These are phyloP conservation scores for Raffaelea arxii DNA, from an alignment of 2,329 filamentous ascomycete species.

Conservation along the genomic window DNA sequence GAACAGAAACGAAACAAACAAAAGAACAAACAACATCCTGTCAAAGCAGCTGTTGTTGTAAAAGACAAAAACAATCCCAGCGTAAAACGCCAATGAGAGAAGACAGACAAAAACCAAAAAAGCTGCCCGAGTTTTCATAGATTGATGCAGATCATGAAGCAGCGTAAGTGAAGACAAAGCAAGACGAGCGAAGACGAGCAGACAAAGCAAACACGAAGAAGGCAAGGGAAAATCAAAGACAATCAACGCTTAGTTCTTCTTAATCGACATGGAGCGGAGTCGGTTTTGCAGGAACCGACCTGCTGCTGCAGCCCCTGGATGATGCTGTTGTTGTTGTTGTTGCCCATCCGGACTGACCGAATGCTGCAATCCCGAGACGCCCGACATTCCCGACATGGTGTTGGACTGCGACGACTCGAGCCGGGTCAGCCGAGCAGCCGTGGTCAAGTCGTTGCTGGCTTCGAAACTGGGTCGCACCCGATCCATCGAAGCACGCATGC, in stretches of 20 bases:
- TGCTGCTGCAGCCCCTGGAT: conserved; percentile 1
- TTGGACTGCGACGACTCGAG: conserved; percentile 65
- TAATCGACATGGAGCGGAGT: conserved; percentile 19
- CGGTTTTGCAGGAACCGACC: conserved; percentile 14
- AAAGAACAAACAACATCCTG: conserved; percentile 19
- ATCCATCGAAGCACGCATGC: conserved; percentile 80
- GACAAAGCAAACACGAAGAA: neutral
- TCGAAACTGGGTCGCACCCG: conserved; percentile 76
- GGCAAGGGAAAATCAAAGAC: neutral
- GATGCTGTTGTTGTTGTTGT: neutral
- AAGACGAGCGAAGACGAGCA: neutral
- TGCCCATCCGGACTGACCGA: too few species aligned
- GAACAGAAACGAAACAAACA: conserved; percentile 20
- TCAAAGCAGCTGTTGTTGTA: neutral
- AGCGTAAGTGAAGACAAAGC: neutral
- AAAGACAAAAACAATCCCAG: neutral
- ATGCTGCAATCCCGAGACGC: neutral
- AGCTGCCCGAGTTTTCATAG: neutral
- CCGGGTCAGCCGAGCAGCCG: conserved; percentile 71
- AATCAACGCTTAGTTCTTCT: conserved; percentile 5
- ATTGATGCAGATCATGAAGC: neutral
- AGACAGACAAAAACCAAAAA: neutral
- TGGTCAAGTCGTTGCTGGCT: conserved; percentile 82
- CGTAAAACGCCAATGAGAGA: neutral
- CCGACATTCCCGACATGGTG: too few species aligned